phyloP scores from a whole-genome alignment of 371 early-diverging fungal genomes.

The Haplosporangium sp. region DNA sequence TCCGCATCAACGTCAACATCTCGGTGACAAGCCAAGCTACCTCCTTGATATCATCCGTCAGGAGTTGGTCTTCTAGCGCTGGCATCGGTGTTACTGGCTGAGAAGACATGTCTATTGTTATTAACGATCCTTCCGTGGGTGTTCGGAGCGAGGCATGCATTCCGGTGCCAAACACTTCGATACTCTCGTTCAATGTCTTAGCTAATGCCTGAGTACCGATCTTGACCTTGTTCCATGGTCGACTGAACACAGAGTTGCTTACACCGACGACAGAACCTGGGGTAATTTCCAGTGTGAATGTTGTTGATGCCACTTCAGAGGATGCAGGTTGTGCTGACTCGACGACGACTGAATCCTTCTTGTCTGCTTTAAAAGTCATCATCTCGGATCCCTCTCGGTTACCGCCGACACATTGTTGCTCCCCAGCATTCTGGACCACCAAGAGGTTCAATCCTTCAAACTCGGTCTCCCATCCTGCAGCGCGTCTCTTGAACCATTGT shows the following conservation, averaged over 20 bases:
- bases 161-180: slow-evolving; percentile 33
- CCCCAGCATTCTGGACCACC: slow-evolving; percentile 57
- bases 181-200: slow-evolving; percentile 38
- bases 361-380: slow-evolving; percentile 53
- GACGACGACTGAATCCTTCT: neutral
- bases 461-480: slow-evolving; percentile 37
- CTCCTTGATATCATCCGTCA: slow-evolving; percentile 31
- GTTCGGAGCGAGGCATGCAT: slow-evolving; percentile 7
- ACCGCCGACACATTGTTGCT: slow-evolving; percentile 38
- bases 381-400: slow-evolving; percentile 58
- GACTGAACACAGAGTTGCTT: slow-evolving; percentile 60
- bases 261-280: slow-evolving; percentile 50
- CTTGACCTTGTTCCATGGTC: slow-evolving; percentile 68
- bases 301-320: neutral
- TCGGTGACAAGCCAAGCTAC: slow-evolving; percentile 60
- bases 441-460: slow-evolving; percentile 68
- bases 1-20: slow-evolving; percentile 56
- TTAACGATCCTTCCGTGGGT: too few relatives aligned
- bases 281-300: neutral
- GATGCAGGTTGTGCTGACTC: neutral
- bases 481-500: slow-evolving; percentile 41
- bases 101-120: too few relatives aligned
- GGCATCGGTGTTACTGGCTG: neutral
- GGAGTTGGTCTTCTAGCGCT: too few relatives aligned
- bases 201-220: slow-evolving; percentile 55